Percentiles rank a stretch among this genome's conserved stretches.
phyloP scores from a whole-genome alignment of 2,329 filamentous ascomycete species.

The Fusarium coicis region DNA sequence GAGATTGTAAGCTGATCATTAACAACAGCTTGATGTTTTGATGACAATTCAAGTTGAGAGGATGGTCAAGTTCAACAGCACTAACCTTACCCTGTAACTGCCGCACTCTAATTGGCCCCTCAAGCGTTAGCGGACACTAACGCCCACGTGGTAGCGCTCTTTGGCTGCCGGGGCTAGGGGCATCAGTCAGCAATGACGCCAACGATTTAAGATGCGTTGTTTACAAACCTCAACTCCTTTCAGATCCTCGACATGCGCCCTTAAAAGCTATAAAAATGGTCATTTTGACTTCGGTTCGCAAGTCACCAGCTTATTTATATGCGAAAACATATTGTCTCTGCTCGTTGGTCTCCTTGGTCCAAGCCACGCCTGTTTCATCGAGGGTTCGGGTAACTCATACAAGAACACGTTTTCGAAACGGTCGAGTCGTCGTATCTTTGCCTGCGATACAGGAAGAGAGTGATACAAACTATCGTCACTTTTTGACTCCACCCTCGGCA shows the following conservation, averaged over 20 bases:
- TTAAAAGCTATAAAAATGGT: constrained; percentile 25
- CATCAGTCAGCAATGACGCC: constrained; percentile 18
- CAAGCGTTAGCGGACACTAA: rapidly evolving
- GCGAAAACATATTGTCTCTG: constrained; percentile 39
- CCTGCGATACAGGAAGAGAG: not conserved
- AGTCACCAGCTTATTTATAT: constrained; percentile 41
- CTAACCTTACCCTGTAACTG: not conserved
- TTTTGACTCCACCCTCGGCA: too few species aligned
- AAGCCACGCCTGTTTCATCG: constrained; percentile 37
- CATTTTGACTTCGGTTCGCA: constrained; percentile 33
- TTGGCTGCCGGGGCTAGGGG: not conserved
- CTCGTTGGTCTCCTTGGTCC: constrained; percentile 34
- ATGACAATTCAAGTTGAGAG: not conserved
- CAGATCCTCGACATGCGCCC: not conserved
- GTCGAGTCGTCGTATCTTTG: not conserved
- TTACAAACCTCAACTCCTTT: not conserved
- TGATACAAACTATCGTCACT: rapidly evolving
- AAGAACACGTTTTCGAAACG: not conserved
- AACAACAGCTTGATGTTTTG: rapidly evolving
- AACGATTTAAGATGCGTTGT: not conserved
- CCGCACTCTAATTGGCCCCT: not conserved
- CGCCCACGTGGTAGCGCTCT: constrained; percentile 8
- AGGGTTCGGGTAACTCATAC: not conserved
- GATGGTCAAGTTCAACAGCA: not conserved
- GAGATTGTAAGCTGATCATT: rapidly evolving